These are phyloP conservation scores for Alnus glutinosa DNA, from an alignment of 306 rosid genomes.

Conservation along the genomic window DNA sequence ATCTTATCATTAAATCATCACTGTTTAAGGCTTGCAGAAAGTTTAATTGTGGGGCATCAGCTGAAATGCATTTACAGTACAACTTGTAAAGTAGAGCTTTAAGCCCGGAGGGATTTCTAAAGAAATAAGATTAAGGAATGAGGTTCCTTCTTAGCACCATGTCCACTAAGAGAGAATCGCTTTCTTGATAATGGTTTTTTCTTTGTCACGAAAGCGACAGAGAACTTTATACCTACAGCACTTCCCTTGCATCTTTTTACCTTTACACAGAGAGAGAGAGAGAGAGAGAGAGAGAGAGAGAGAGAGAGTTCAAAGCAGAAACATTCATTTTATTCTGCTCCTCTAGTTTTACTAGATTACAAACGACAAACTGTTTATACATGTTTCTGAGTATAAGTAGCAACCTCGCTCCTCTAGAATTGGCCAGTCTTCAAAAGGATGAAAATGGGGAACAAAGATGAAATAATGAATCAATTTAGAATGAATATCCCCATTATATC, in stretches of 20 bases:
- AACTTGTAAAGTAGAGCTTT: constrained; percentile 13
- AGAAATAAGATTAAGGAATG: constrained; percentile 37
- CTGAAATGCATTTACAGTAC: constrained; percentile 12
- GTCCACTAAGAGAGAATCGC: constrained; percentile 39
- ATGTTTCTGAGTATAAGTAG: not conserved
- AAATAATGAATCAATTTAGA: constrained; percentile 27
- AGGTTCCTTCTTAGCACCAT: constrained; percentile 43
- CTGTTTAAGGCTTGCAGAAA: not conserved
- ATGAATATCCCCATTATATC: constrained; percentile 19
- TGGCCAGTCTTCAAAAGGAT: constrained; percentile 1
- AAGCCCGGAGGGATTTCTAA: not conserved
- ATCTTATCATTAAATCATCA: constrained; percentile 4
- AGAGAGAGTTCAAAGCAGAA: constrained; percentile 5
- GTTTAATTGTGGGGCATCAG: constrained; percentile 1
- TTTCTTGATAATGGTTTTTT: constrained; percentile 21
- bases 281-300: constrained; percentile 4
- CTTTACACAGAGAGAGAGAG: not conserved
- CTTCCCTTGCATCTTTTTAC: not conserved
- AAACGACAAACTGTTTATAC: constrained; percentile 26
- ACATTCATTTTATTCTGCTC: constrained; percentile 12
- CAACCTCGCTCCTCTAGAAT: not conserved
- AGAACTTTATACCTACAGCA: constrained; percentile 19
- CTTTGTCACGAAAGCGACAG: constrained; percentile 17
- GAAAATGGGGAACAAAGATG: constrained; percentile 11
- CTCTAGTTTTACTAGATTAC: constrained; percentile 22